Evolutionary conservation across 2,329 filamentous ascomycete genomes (phyloP), one percentile per base, ranked within the genome.

Genomic region (Monosporascus sp.): DNA sequence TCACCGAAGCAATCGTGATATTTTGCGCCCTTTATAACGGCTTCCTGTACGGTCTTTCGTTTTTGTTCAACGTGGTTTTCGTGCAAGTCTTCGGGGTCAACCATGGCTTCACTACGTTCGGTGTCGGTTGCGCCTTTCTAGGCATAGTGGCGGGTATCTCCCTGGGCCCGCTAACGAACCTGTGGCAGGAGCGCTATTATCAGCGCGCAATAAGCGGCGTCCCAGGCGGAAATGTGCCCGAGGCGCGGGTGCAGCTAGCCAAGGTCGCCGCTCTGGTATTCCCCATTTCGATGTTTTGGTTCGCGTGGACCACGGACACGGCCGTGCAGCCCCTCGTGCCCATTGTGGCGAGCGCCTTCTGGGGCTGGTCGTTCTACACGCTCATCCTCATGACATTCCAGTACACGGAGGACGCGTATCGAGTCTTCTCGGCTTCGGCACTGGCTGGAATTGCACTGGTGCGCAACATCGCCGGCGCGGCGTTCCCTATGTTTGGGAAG

Each of bases 341-440:
- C 0, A 74, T 80, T 5, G 60, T 80, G 16, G 77, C 75, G 2
- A 75, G 74, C 0, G 69, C 72, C 0, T 71, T 78, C 19, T 79
- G 78, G 65, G 78, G 77, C 0, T 77, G 74, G 66, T 74, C 71
- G 5, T 78, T 79, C 56, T 78, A 78, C 50, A 74, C 73, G 1
- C 68, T 80, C 0, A 78, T 78, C 47, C 65, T 79, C 3, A 77
- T 76, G 68, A 75, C 75, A 1, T 70, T 77, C 37, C 74, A 72
- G 5, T 78, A 76, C 55, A 76, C 74, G 2, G 74, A 77, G 51
- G 76, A 78, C 55, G 71, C 73, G 7, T 78, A 78, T 55, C 73
- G 57, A 22, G 58, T 58, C 9, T 70, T 68, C 48, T 70, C 68
- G 5, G 73, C 74, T 5, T 71, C 67, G 3, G 74, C 71, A 0